Base-by-base conservation (phyloP, 75 land plant genomes). In the Pinus taeda region DNA sequence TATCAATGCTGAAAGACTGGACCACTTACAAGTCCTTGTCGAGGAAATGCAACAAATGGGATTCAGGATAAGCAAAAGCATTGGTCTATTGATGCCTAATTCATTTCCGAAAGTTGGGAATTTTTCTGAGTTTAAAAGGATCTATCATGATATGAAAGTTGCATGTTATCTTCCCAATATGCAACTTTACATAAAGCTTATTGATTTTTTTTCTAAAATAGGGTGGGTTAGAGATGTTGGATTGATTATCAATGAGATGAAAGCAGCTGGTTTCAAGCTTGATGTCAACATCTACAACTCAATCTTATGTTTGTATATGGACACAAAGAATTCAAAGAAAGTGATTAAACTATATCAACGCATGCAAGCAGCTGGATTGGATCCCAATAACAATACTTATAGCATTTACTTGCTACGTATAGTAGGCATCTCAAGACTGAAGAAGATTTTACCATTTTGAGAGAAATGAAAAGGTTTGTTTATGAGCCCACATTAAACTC, bases 21-120 rank as follows among this genome's bases (percentile, higher is more conserved):
- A 86, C 71, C 92, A 93, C 36, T 85, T 95, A 26, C 86, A 84
- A 84, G 90, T 83, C 57, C 86, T 91, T 45, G 78, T 95, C 58
- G 83, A 93, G 73, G 93, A 91, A 74, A 73, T 95, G 78, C 90
- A 86, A 73, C 93, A 93, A 77, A 81, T 94, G 85, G 90, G 92
- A 20, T 88, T 96, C 49, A 88, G 76, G 67, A 89, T 95, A 74
- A 87, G 89, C 61, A 90, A 84, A 79, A 88, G 90, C 63, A 85
- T 85, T 18, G 84, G 90, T 57, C 20, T 90, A 2, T 76, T 85
- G 74, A 88, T 92, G 89, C 80, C 93, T 65, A 87, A 91, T 74
- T 87, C 97, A 14, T 96, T 90, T 83, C 81, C 84, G 22, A 84
- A 78, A 65, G 79, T 59, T 12, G 93, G 94, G 36, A 84, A 93